Evolutionary conservation across 2,329 filamentous ascomycete genomes (phyloP).

Genomic region (Claviceps monticola): DNA sequence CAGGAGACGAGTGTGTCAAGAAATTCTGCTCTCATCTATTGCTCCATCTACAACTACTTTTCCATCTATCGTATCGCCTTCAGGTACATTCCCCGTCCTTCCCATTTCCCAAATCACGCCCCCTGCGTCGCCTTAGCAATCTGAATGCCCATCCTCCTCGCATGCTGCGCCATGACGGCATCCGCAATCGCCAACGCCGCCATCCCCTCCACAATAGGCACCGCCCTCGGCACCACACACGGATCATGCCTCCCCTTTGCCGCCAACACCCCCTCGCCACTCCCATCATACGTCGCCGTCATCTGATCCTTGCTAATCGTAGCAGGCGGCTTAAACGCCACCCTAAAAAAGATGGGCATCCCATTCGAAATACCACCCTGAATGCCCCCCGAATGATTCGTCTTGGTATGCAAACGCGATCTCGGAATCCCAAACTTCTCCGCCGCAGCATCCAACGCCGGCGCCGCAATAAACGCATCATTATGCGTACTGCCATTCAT

Average conservation of each 20-base stretch:
- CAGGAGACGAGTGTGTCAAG: no score
- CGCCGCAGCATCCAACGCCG: conserved; percentile 32
- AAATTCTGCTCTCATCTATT: no score
- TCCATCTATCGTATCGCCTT: no score
- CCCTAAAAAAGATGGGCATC: conserved; percentile 83
- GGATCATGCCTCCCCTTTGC: conserved; percentile 93
- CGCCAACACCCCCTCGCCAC: conserved; percentile 58
- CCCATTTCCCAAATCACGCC: neutral
- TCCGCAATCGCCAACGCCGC: conserved; percentile 78
- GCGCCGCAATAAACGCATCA: conserved; percentile 40
- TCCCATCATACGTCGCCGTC: conserved; percentile 66
- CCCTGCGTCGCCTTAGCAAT: conserved; percentile 7
- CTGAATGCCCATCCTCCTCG: conserved; percentile 29
- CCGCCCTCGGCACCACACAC: conserved; percentile 76
- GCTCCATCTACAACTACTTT: no score
- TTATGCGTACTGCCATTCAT: conserved; percentile 86
- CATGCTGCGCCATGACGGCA: conserved; percentile 70
- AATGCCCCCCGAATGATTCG: conserved; percentile 89
- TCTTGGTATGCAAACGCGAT: conserved; percentile 66
- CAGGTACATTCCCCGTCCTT: no score
- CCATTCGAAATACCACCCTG: conserved; percentile 95
- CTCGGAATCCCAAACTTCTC: conserved; percentile 31
- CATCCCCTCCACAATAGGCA: conserved; percentile 88
- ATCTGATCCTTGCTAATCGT: conserved; percentile 83
- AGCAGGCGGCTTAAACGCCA: conserved; percentile 88